A percentile compares a stretch with the other conserved stretches of the same genome.
phyloP scores from a whole-genome alignment of 1,139 yeast species.

The Groenewaldozyma auringiensis region DNA sequence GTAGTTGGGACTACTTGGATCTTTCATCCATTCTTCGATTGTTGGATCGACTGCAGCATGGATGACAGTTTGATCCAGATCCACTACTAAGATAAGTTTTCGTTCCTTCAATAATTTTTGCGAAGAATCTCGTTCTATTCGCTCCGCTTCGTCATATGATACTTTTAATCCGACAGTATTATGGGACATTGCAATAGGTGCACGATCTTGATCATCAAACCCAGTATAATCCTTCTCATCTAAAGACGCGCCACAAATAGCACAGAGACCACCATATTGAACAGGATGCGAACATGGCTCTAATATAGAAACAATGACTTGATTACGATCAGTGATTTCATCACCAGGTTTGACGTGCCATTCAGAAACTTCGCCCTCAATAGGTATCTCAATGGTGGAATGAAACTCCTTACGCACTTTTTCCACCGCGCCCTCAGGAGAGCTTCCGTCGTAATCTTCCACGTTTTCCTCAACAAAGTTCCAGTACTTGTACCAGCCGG shows the following conservation, averaged over 20 bases:
- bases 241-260: slow-evolving; percentile 81
- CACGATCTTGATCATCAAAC: slow-evolving; percentile 63
- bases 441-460: slow-evolving; percentile 27
- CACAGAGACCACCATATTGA: slow-evolving; percentile 95
- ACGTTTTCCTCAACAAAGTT: slow-evolving; percentile 40
- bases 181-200: slow-evolving; percentile 85
- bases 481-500: slow-evolving; percentile 60
- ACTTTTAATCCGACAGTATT: slow-evolving; percentile 82
- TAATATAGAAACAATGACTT: slow-evolving; percentile 43
- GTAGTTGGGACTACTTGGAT: slow-evolving; percentile 76
- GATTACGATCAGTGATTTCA: slow-evolving; percentile 46
- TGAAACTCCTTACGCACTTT: slow-evolving; percentile 32
- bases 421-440: slow-evolving; percentile 14
- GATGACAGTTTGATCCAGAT: slow-evolving; percentile 92
- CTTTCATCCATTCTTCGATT: slow-evolving; percentile 92
- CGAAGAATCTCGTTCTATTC: slow-evolving; percentile 65
- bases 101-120: slow-evolving; percentile 51
- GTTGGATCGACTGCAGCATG: slow-evolving; percentile 98
- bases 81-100: slow-evolving; percentile 85
- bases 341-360: slow-evolving; percentile 52
- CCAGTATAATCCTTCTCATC: slow-evolving; percentile 73
- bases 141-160: slow-evolving; percentile 76
- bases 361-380: slow-evolving; percentile 56
- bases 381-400: slow-evolving; percentile 68
- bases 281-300: slow-evolving; percentile 93